These are phyloP conservation scores for Amanita thiersii DNA, from an alignment of 768 basidiomycete species.

Conservation along the genomic window DNA sequence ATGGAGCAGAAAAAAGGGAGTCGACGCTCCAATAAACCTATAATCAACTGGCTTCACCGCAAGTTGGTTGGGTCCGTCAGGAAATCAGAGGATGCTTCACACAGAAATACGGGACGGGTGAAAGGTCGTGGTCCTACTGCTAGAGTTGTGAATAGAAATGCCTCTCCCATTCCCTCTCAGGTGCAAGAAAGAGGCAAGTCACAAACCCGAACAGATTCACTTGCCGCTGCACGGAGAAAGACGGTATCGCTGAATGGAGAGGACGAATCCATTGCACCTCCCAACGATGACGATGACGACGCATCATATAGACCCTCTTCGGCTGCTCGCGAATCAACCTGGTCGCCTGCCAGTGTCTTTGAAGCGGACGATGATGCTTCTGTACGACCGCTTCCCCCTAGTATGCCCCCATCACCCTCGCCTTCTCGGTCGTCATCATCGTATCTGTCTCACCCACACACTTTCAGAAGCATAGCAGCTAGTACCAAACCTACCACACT, in stretches of 20 bases:
- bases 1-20: conserved; percentile 53
- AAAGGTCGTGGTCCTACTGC: conserved; percentile 19
- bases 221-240: conserved; percentile 31
- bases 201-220: conserved; percentile 1
- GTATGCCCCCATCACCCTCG: conserved; percentile 78
- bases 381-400: conserved; percentile 82
- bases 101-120: conserved; percentile 23
- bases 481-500: conserved; percentile 95
- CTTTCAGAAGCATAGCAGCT: conserved; percentile 75
- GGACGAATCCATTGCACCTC: conserved; percentile 34
- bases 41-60: conserved; percentile 86
- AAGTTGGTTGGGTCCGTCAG: conserved; percentile 71
- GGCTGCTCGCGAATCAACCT: conserved; percentile 62
- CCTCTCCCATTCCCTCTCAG: conserved; percentile 28
- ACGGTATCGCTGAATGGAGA: conserved; percentile 62
- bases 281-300: conserved; percentile 39
- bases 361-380: conserved; percentile 97
- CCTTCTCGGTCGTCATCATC: conserved; percentile 80
- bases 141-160: conserved; percentile 30
- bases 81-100: conserved; percentile 31
- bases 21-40: conserved; percentile 72
- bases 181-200: not conserved
- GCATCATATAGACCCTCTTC: conserved; percentile 45
- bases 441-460: conserved; percentile 73
- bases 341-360: conserved; percentile 67